Evolutionary conservation across 495 filamentous ascomycete genomes (phyloP).

Genomic region (Aspergillus bertholletiae): DNA sequence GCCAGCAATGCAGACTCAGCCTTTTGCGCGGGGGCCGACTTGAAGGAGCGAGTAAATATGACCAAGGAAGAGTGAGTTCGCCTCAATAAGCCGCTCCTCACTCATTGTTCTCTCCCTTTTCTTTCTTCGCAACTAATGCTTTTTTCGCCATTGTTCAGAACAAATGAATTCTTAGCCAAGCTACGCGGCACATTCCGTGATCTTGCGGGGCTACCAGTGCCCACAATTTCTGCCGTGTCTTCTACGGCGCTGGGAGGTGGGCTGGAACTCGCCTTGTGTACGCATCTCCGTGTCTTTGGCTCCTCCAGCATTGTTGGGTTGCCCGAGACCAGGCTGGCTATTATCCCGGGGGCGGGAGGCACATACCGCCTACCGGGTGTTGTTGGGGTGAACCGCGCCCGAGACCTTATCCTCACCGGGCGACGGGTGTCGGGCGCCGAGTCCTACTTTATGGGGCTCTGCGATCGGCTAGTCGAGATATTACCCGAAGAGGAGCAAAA

Average conservation of each 20-base stretch:
- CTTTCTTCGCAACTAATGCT: neutral
- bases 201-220: constrained; percentile 71
- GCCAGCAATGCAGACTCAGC: constrained; percentile 71
- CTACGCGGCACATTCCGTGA: constrained; percentile 68
- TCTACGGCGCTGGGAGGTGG: constrained; percentile 86
- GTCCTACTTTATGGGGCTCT: constrained; percentile 79
- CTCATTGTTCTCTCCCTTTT: constrained; percentile 3
- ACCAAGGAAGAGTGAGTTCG: constrained; percentile 68
- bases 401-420: constrained; percentile 84
- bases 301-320: constrained; percentile 72
- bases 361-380: constrained; percentile 78
- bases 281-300: constrained; percentile 78
- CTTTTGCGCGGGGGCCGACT: constrained; percentile 92
- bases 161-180: constrained; percentile 65
- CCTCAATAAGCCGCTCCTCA: too few species aligned
- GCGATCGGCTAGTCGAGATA: constrained; percentile 76
- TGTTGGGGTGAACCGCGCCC: constrained; percentile 69
- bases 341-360: constrained; percentile 92
- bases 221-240: constrained; percentile 81
- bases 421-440: constrained; percentile 73
- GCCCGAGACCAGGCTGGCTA: constrained; percentile 87
- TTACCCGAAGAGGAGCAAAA: constrained; percentile 51
- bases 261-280: constrained; percentile 83
- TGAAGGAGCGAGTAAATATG: constrained; percentile 82
- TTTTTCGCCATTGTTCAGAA: constrained; percentile 33